Evolutionary conservation across 2,329 filamentous ascomycete species (phyloP).

Genomic region (Epichloe scottii): DNA sequence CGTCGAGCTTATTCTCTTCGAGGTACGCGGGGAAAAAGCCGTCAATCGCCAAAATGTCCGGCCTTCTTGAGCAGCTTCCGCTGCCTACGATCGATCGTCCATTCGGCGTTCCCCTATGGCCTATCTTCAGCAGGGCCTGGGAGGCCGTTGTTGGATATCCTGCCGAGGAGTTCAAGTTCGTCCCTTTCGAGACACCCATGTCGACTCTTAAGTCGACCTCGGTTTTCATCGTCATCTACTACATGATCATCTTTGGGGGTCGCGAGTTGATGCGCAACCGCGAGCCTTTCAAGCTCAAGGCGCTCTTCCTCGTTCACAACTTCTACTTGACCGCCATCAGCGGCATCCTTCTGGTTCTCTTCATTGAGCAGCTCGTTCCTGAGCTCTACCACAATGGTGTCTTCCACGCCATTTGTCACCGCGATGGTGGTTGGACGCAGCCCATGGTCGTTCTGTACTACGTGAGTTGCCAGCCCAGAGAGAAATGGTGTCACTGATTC

Average conservation of each 20-base stretch:
- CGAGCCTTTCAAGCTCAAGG: constrained; percentile 74
- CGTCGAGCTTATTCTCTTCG: not conserved
- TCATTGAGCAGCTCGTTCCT: constrained; percentile 81
- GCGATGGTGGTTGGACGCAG: constrained; percentile 81
- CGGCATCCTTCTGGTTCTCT: constrained; percentile 66
- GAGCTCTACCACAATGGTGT: constrained; percentile 69
- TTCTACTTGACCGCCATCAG: constrained; percentile 84
- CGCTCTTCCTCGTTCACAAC: constrained; percentile 92
- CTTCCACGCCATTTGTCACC: constrained; percentile 78
- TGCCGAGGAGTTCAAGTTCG: constrained; percentile 75
- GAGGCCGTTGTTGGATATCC: constrained; percentile 67
- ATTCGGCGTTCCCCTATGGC: constrained; percentile 87
- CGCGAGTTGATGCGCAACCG: constrained; percentile 84
- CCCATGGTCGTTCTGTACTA: constrained; percentile 93
- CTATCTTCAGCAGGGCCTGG: constrained; percentile 83
- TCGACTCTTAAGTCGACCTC: constrained; percentile 77
- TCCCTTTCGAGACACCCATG: constrained; percentile 70
- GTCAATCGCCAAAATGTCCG: constrained; percentile 22
- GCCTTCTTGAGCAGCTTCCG: constrained; percentile 45
- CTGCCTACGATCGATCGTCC: constrained; percentile 78
- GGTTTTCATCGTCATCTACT: constrained; percentile 77
- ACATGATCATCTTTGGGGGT: constrained; percentile 84
- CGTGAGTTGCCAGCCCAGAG: constrained; percentile 40
- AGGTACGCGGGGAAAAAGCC: not conserved
- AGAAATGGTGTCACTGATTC: not conserved